Percentiles rank a stretch among this genome's conserved stretches.
phyloP scores from a whole-genome alignment of 2,329 filamentous ascomycete species.

The Saccharata proteae region DNA sequence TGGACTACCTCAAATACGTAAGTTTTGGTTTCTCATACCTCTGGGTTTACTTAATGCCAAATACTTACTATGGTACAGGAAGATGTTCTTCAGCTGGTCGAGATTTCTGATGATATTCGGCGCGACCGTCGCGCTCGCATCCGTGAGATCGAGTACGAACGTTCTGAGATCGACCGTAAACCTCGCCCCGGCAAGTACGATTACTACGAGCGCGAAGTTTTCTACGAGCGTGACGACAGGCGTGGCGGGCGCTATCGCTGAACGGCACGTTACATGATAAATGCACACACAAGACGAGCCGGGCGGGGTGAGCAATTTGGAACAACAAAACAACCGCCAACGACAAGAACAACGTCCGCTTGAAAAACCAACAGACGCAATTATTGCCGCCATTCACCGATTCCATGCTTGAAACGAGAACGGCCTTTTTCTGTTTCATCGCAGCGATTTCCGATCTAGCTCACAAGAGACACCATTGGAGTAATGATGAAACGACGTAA shows the following conservation, averaged over 20 bases:
- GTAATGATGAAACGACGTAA: too few relatives aligned
- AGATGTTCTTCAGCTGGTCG: slow-evolving; percentile 73
- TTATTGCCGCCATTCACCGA: too few relatives aligned
- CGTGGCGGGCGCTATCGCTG: slow-evolving; percentile 25
- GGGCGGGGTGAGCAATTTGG: too few relatives aligned
- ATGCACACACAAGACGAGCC: too few relatives aligned
- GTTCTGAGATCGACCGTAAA: slow-evolving; percentile 35
- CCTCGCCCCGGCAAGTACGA: slow-evolving; percentile 38
- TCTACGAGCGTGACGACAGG: slow-evolving; percentile 40
- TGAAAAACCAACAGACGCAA: too few relatives aligned
- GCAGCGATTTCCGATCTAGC: too few relatives aligned
- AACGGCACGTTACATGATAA: too few relatives aligned
- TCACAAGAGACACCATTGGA: too few relatives aligned
- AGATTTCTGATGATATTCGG: slow-evolving; percentile 72
- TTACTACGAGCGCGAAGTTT: slow-evolving; percentile 55
- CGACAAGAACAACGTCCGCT: too few relatives aligned
- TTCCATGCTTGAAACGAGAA: too few relatives aligned
- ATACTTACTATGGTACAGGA: slow-evolving; percentile 46
- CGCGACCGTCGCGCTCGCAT: slow-evolving; percentile 48
- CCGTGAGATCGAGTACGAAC: slow-evolving; percentile 50
- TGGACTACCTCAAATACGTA: slow-evolving; percentile 81
- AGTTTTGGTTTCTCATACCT: slow-evolving; percentile 32
- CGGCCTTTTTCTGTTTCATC: too few relatives aligned
- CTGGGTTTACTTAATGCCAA: background rate
- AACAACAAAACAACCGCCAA: too few relatives aligned